Evolutionary conservation across 2,329 filamentous ascomycete genomes (phyloP).

Genomic region (Ophiostoma tasmaniense): DNA sequence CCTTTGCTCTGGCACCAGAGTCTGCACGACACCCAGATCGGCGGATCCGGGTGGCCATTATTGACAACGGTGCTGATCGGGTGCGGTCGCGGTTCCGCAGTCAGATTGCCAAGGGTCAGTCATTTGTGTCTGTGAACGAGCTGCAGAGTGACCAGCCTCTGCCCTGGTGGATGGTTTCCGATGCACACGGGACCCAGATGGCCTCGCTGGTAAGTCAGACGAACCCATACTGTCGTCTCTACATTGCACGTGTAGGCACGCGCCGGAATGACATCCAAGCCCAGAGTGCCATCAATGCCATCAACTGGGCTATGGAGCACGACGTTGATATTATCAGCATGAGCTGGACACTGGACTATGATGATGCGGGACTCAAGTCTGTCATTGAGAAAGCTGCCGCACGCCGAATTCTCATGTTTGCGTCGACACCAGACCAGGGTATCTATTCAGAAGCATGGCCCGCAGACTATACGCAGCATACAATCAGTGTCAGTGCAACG

Average conservation of each 20-base stretch:
- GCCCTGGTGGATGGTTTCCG: constrained; percentile 16
- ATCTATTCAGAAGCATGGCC: constrained; percentile 12
- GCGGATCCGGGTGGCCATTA: constrained; percentile 13
- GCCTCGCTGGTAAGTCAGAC: constrained; percentile 12
- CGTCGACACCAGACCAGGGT: constrained; percentile 28
- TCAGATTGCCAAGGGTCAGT: constrained; percentile 11
- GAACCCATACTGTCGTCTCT: constrained; percentile 13
- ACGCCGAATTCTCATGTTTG: constrained; percentile 29
- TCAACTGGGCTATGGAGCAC: constrained; percentile 9
- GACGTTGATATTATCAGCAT: constrained; percentile 32
- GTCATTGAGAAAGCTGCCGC: constrained; percentile 25
- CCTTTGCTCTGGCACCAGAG: background rate
- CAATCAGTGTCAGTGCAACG: constrained; percentile 27
- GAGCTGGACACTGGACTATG: constrained; percentile 25
- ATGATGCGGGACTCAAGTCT: constrained; percentile 19
- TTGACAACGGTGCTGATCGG: constrained; percentile 14
- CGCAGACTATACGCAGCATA: constrained; percentile 16
- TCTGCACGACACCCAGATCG: background rate
- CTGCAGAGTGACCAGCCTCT: background rate
- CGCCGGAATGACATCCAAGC: constrained; percentile 5
- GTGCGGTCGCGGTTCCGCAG: background rate
- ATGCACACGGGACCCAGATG: constrained; percentile 17
- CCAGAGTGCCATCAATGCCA: constrained; percentile 6
- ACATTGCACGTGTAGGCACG: constrained; percentile 14
- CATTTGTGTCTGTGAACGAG: constrained; percentile 1